Evolutionary conservation across 2,329 filamentous ascomycete genomes (phyloP).

Genomic region (Leptographium radiaticola): DNA sequence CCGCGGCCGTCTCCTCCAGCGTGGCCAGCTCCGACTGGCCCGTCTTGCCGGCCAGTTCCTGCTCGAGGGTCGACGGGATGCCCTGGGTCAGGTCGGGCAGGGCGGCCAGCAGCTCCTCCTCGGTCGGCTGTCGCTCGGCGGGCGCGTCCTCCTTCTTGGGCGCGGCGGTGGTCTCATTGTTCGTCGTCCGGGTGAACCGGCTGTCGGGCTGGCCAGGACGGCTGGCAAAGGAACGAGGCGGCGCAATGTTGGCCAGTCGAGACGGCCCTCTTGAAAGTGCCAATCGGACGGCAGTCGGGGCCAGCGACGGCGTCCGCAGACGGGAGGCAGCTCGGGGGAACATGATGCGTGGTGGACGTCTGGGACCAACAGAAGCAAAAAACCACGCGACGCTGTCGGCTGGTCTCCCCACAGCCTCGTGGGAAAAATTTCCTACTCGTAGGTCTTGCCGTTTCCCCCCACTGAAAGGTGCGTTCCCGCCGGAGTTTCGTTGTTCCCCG

Average conservation of each 20-base stretch:
- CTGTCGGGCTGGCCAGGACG: not conserved
- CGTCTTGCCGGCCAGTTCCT: slow-evolving; percentile 42
- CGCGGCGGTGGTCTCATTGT: not conserved
- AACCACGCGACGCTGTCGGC: slow-evolving; percentile 4
- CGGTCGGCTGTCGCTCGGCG: not conserved
- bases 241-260: not conserved
- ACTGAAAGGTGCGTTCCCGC: not conserved
- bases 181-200: not conserved
- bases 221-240: slow-evolving; percentile 3
- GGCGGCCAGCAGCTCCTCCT: slow-evolving; percentile 43
- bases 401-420: slow-evolving; percentile 2
- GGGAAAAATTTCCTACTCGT: slow-evolving; percentile 1
- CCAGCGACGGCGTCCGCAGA: slow-evolving; percentile 6
- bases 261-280: not conserved
- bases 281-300: not conserved
- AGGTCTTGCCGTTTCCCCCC: not conserved
- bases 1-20: slow-evolving; percentile 28
- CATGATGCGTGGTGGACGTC: slow-evolving; percentile 2
- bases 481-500: not conserved
- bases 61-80: slow-evolving; percentile 80
- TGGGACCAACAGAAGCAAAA: not conserved
- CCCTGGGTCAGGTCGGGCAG: slow-evolving; percentile 88
- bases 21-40: slow-evolving; percentile 25
- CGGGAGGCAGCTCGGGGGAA: slow-evolving; percentile 8
- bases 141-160: not conserved